Conservation (phyloP, 2,329 filamentous ascomycete species). For the Aschersonia sp. region DNA sequence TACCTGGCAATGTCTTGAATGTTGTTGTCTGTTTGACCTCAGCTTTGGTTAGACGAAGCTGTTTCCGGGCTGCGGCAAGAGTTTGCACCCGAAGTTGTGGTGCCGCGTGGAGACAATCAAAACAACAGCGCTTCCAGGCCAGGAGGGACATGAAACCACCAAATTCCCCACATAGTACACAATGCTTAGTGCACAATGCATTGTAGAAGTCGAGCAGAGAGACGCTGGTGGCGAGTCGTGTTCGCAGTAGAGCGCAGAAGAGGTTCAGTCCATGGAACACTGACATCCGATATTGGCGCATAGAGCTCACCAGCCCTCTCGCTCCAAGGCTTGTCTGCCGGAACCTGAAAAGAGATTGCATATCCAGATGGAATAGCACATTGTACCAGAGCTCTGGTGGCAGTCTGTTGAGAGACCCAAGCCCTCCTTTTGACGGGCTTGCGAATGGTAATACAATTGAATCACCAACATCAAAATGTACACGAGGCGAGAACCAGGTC, state of each 20-base stretch:
- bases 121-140: slow-evolving; percentile 15
- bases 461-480: slow-evolving; percentile 11
- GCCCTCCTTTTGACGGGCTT: slow-evolving; percentile 5
- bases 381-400: slow-evolving; percentile 16
- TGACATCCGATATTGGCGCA: slow-evolving; percentile 12
- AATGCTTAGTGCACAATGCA: slow-evolving; percentile 13
- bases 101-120: slow-evolving; percentile 10
- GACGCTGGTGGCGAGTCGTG: slow-evolving; percentile 10
- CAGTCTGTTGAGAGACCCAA: slow-evolving; percentile 14
- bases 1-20: slow-evolving; percentile 11
- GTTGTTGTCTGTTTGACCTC: slow-evolving; percentile 8
- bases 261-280: slow-evolving; percentile 12
- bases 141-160: slow-evolving; percentile 12
- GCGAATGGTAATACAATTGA: slow-evolving; percentile 9
- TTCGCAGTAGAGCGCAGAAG: slow-evolving; percentile 15
- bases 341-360: slow-evolving; percentile 16
- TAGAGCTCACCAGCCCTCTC: slow-evolving; percentile 10
- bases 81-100: slow-evolving; percentile 9
- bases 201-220: slow-evolving; percentile 11
- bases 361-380: slow-evolving; percentile 13
- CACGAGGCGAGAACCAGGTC: slow-evolving; percentile 16
- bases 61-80: slow-evolving; percentile 8
- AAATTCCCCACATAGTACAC: slow-evolving; percentile 11
- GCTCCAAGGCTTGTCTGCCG: slow-evolving; percentile 13
- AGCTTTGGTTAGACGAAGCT: slow-evolving; percentile 8